Conservation (phyloP, 176 grass and related monocot species). For the Raddia distichophylla region DNA sequence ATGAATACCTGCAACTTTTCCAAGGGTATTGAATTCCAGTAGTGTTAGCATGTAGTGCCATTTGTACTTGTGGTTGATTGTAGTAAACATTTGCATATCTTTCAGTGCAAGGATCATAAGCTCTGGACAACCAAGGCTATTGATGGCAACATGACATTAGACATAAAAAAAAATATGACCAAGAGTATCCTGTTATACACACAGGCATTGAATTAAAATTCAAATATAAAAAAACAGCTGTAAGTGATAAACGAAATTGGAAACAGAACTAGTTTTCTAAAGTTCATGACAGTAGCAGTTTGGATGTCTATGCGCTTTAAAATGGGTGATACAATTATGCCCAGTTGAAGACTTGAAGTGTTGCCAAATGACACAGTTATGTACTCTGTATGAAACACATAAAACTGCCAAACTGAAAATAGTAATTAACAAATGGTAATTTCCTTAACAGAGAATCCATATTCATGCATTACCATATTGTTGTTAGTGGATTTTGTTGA, state of each 20-base stretch:
- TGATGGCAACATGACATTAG: conserved; percentile 39
- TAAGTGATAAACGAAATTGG: background rate
- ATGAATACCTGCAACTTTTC: conserved; percentile 87
- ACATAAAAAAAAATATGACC: background rate
- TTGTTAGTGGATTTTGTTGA: background rate
- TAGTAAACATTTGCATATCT: conserved; percentile 82
- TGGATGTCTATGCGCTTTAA: conserved; percentile 21
- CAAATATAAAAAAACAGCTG: conserved; percentile 21
- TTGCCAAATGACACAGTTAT: background rate
- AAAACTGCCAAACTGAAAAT: background rate
- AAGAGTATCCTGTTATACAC: conserved; percentile 8
- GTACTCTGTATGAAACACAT: background rate
- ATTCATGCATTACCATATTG: background rate
- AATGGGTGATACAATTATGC: background rate
- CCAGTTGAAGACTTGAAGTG: conserved; percentile 7
- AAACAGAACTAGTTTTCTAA: background rate
- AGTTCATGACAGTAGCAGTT: background rate
- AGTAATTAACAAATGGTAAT: background rate
- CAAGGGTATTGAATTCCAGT: conserved; percentile 84
- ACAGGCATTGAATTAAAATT: conserved; percentile 19
- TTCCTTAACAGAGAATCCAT: background rate
- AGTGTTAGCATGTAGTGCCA: conserved; percentile 84
- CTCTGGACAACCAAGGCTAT: conserved; percentile 96
- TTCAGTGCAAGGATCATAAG: conserved; percentile 96
- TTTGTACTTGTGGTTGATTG: conserved; percentile 88